Evolutionary conservation across 805 yeast genomes (phyloP), one percentile per base, ranked within the genome.

Genomic region (Priceomyces medius): DNA sequence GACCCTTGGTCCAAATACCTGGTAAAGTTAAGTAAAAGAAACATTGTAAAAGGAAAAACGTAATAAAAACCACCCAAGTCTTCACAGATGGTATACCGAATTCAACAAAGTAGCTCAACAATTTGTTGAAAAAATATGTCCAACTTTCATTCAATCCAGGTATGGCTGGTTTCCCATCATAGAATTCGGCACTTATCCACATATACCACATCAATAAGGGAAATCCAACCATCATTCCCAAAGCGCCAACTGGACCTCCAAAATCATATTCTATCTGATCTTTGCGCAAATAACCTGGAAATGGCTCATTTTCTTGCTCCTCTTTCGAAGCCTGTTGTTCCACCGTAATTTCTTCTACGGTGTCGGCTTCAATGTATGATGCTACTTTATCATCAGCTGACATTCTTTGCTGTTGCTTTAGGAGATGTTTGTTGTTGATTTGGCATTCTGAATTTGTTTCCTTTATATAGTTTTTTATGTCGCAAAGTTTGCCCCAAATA

Each of bases 151-250:
- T 80, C 3, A 60, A 72, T 0, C 61, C 58, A 3, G 97, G 97
- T 62, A 73, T 66, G 18, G 96, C 88, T 20, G 87, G 74, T 37
- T 68, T 56, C 1, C 96, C 96, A 48, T 70, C 70, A 64, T 88
- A 88, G 62, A 84, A 89, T 47, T 79, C 77, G 38, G 93, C 91
- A 55, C 88, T 77, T 41, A 91, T 81, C 95, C 96, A 91, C 93
- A 93, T 85, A 67, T 93, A 93, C 75, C 84, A 88, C 99, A 93
- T 93, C 57, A 93, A 73, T 35, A 83, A 58, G 6, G 99, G 99
- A 69, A 93, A 93, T 3, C 96, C 95, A 34, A 79, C 59, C 82
- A 91, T 79, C 98, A 93, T 91, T 5, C 90, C 91, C 16, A 83
- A 43, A 37, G 88, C 96, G 43, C 99, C 99, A 5, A 73, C 64